Base-by-base conservation (phyloP, 2,329 filamentous ascomycete species). In the Colletotrichum scovillei region DNA sequence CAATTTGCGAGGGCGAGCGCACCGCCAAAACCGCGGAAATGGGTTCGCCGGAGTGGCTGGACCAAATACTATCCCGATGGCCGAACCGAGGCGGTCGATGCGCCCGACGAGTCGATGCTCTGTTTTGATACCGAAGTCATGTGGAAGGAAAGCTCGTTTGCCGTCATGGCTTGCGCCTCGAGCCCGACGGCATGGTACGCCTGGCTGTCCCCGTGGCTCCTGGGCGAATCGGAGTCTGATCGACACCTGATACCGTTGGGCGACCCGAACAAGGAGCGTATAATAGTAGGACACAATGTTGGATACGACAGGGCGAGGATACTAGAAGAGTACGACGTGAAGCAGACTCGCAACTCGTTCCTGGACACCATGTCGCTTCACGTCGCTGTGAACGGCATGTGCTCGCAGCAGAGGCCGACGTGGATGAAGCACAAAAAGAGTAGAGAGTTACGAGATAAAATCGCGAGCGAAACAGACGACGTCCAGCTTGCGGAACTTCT, bases 331-430 rank as follows among this genome's bases (percentile, higher is more conserved):
- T 99, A 99, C 81, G 89, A 92, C 78, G 83, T 98, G 53, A 87
- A 90, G 67, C 96, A 98, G 81, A 93, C 94, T 1, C 90, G 91
- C 52, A 98, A 95, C 77, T 93, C 91, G 56, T 99, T 98, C 80
- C 84, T 99, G 64, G 97, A 99, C 81, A 99, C 97, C 35, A 99
- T 99, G 97, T 98, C 96, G 1, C 86, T 99, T 24, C 97, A 99
- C 81, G 96, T 98, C 8, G 97, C 97, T 2, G 96, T 98, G 28
- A 99, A 99, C 80, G 97, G 97, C 75, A 99, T 99, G 97, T 99
- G 97, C 83, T 98, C 97, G 26, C 92, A 94, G 76, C 97, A 99
- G 82, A 90, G 97, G 63, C 97, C 97, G 9, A 98, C 94, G 0
- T 99, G 97, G 97, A 95, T 98, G 92, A 97, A 94, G 81, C 94